Conservation (phyloP, 176 grass and related monocot species). For the Tillandsia fasciculata region DNA sequence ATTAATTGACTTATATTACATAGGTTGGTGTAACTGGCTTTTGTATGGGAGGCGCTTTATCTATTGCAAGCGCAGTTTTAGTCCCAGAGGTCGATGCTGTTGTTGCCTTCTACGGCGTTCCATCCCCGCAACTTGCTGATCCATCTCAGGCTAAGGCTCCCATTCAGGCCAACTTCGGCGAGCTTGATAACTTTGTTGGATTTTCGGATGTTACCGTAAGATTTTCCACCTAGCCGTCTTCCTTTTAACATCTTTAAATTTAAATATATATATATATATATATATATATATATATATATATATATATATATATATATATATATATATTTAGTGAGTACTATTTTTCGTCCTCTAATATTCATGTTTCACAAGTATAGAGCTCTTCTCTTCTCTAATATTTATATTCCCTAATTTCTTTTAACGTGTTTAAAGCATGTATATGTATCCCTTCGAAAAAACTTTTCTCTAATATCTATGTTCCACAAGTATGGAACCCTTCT, state of each 20-base stretch:
- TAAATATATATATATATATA: no score
- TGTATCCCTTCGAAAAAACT: no score
- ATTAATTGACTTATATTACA: background rate
- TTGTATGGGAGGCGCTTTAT: conserved; percentile 86
- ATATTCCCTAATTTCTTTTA: background rate
- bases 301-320: no score
- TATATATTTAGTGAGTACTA: background rate
- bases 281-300: no score
- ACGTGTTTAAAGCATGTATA: no score
- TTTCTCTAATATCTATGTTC: background rate
- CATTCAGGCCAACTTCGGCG: conserved; percentile 85
- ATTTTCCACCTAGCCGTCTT: conserved; percentile 2
- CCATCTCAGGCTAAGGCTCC: conserved; percentile 75
- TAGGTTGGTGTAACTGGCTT: conserved; percentile 95
- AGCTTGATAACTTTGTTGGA: conserved; percentile 67
- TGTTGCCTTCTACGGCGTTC: conserved; percentile 86
- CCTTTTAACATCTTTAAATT: background rate
- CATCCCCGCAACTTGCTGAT: conserved; percentile 72
- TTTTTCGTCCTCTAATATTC: background rate
- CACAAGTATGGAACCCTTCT: background rate
- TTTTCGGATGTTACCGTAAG: conserved; percentile 86
- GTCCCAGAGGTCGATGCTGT: conserved; percentile 87
- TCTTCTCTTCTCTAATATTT: background rate
- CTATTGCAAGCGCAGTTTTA: conserved; percentile 83
- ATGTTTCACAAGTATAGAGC: background rate